A percentile compares a stretch with the other conserved stretches of the same genome.
Evolutionary conservation across 2,329 filamentous ascomycete species (phyloP).

Genomic region (Venturia asperata): DNA sequence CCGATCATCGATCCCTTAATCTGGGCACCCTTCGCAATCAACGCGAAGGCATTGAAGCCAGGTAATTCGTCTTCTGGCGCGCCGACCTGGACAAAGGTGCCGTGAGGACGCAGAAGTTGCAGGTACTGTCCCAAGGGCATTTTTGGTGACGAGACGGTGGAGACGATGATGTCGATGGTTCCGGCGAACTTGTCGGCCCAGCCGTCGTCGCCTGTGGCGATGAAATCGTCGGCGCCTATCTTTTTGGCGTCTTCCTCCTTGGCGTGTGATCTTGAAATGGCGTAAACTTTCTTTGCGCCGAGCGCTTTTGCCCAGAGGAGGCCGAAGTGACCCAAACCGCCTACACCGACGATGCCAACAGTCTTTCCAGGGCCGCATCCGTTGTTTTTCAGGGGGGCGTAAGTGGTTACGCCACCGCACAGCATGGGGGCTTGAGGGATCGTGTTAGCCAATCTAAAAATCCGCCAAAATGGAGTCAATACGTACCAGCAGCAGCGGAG

Average conservation of each 20-base stretch:
- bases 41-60: constrained; percentile 44
- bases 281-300: constrained; percentile 57
- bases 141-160: constrained; percentile 44
- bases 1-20: constrained; percentile 44
- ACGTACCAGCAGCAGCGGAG: constrained; percentile 36
- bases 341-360: constrained; percentile 63
- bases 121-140: constrained; percentile 56
- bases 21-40: constrained; percentile 48
- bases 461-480: not conserved
- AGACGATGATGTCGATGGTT: constrained; percentile 48
- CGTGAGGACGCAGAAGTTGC: constrained; percentile 47
- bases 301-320: constrained; percentile 63
- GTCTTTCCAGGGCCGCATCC: constrained; percentile 60
- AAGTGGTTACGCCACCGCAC: constrained; percentile 71
- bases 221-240: constrained; percentile 51
- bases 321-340: constrained; percentile 67
- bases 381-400: constrained; percentile 59
- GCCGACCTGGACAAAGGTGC: constrained; percentile 56
- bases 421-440: constrained; percentile 60
- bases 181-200: constrained; percentile 48
- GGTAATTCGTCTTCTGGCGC: constrained; percentile 49
- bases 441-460: constrained; percentile 31
- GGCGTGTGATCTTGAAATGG: constrained; percentile 49
- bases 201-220: constrained; percentile 46
- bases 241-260: constrained; percentile 53